Evolutionary conservation across 148 eudicot genomes (phyloP).

Genomic region (Arctostaphylos glauca): DNA sequence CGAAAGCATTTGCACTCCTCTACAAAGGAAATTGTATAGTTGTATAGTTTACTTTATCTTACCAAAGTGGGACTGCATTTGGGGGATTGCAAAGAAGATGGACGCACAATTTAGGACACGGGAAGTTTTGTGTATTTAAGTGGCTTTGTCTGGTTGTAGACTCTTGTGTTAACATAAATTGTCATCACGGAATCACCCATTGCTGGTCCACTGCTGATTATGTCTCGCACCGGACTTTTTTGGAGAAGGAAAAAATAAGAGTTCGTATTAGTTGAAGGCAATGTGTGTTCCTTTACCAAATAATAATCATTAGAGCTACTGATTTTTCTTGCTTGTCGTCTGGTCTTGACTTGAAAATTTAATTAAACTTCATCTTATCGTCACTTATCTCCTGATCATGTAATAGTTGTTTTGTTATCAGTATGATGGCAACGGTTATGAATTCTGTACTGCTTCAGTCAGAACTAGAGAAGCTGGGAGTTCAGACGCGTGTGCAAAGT

Average conservation of each 20-base stretch:
- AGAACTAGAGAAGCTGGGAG: slow-evolving; percentile 78
- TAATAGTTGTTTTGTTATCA: slow-evolving; percentile 29
- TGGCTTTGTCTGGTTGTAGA: not conserved
- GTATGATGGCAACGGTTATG: slow-evolving; percentile 99
- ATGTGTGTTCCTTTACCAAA: not conserved
- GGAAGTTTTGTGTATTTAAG: not conserved
- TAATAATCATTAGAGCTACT: too few species aligned
- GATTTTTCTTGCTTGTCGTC: not conserved
- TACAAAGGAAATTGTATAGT: not conserved
- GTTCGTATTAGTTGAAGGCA: not conserved
- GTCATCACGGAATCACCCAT: not conserved
- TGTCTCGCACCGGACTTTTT: not conserved
- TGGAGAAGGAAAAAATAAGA: not conserved
- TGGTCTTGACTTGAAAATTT: slow-evolving; percentile 9
- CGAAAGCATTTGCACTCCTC: not conserved
- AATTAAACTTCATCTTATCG: not conserved
- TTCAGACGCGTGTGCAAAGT: slow-evolving; percentile 85
- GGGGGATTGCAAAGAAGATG: not conserved
- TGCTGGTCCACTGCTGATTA: not conserved
- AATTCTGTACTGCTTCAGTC: slow-evolving; percentile 86
- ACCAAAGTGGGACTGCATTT: not conserved
- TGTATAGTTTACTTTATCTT: not conserved
- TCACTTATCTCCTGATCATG: not conserved
- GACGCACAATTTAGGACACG: not conserved
- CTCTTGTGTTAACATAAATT: not conserved